Base-by-base conservation (phyloP, 441 rosid genomes). In the Gossypium schwendimanii region DNA sequence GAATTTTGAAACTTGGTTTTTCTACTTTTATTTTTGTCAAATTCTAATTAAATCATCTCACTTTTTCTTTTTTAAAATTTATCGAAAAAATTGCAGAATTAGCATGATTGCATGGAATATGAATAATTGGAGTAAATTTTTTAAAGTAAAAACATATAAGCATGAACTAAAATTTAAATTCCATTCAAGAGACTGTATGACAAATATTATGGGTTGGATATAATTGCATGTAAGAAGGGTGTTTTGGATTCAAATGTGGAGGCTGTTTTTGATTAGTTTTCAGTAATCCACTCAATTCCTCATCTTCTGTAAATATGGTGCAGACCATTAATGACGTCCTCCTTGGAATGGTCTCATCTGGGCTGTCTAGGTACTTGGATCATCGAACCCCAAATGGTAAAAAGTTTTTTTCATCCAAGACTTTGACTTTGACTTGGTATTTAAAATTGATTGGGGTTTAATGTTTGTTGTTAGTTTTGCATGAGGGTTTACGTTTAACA, bases 301-400 rank as follows among this genome's bases (percentile, higher is more conserved):
- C 44, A 10, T 72, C 11, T 10, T 4, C 2, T 59, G 1, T 36
- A n/a, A 11, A 24, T 44, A 36, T 36, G 41, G 41, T 70, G 75
- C 76, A 87, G 89, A 89, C 92, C 8, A 74, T 89, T 18, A 89
- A 87, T 18, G 91, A 89, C 41, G 94, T 89, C 54, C 80, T 89
- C 2, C 79, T 89, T 7, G 91, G 87, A 9, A 76, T 89, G 52
- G 71, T 89, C 61, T 76, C 91, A 0, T 63, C 69, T 0, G 92
- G 91, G 55, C 52, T 89, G 2, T 84, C 84, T 49, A 83, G 79
- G 76, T 89, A 89, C 65, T 55, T 89, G 69, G 84, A 83, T 57
- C 83, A 78, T 36, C 79, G 86, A 50, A 74, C 77, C 0, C 85
- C 91, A 15, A 69, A 83, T 8, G 83, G 91, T 85, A 85, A 73